phyloP scores from a whole-genome alignment of 2,329 filamentous ascomycete genomes.

The Trichoderma aggressivum region DNA sequence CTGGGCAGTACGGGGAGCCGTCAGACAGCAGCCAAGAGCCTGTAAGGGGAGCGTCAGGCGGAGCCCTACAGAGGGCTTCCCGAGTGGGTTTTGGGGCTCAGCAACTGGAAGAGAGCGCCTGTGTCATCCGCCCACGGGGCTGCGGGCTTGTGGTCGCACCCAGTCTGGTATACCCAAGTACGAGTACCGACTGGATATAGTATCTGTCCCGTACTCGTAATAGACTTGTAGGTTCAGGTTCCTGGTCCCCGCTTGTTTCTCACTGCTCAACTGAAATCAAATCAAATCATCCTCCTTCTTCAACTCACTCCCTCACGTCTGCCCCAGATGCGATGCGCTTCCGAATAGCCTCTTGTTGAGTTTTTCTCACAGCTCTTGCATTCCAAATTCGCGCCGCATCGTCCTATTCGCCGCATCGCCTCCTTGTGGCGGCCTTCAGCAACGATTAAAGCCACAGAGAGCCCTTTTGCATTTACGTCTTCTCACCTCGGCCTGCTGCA shows the following conservation, averaged over 20 bases:
- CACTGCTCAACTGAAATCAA: neutral
- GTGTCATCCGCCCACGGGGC: neutral
- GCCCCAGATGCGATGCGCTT: neutral
- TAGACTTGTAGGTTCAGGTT: neutral
- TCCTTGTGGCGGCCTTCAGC: neutral
- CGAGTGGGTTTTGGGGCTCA: constrained; percentile 15
- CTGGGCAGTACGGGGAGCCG: neutral
- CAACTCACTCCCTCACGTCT: neutral
- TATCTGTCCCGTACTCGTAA: too few relatives aligned
- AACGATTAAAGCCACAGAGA: neutral
- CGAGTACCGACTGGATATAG: neutral
- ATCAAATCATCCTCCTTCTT: neutral
- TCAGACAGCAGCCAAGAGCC: neutral
- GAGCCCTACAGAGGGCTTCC: neutral
- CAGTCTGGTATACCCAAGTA: neutral
- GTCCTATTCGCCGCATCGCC: neutral
- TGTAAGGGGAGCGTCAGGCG: neutral
- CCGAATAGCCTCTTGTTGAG: neutral
- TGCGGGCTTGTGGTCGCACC: neutral
- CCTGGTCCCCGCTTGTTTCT: neutral
- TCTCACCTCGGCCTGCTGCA: neutral
- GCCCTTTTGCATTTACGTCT: neutral
- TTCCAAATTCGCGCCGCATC: neutral
- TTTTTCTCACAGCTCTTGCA: neutral
- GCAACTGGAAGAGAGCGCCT: neutral